Conservation (phyloP, 371 early-diverging fungal genomes). For the Rhizopus sp. region DNA sequence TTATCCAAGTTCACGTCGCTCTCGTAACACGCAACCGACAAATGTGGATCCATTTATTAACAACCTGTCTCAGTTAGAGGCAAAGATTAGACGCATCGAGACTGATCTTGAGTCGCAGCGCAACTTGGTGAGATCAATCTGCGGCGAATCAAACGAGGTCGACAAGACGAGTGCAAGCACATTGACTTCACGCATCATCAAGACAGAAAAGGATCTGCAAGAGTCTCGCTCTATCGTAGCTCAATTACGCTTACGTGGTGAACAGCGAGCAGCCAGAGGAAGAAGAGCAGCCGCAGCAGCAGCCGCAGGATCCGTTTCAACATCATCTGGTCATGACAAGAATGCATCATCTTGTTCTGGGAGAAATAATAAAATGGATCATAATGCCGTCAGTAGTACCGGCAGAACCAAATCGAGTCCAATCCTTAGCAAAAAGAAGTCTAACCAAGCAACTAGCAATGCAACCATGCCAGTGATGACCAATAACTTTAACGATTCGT, state of each 20-base stretch:
- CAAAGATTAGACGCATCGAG: constrained; percentile 42
- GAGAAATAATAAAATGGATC: constrained; percentile 4
- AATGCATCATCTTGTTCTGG: constrained; percentile 13
- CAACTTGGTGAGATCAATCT: constrained; percentile 29
- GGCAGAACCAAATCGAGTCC: neutral
- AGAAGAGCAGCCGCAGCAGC: constrained; percentile 32
- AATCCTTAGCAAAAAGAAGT: neutral
- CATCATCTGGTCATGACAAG: constrained; percentile 20
- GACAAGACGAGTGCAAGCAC: constrained; percentile 1
- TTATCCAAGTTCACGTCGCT: constrained; percentile 45
- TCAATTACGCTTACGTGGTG: constrained; percentile 45
- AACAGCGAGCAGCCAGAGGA: constrained; percentile 39
- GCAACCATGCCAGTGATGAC: too few species aligned
- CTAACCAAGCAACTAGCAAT: too few species aligned
- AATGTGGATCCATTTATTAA: constrained; percentile 51
- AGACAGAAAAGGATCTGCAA: constrained; percentile 48
- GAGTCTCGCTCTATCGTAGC: constrained; percentile 49
- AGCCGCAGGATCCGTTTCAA: constrained; percentile 11
- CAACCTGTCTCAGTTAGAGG: constrained; percentile 45
- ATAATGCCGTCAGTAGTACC: neutral
- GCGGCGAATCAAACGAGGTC: constrained; percentile 1
- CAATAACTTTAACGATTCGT: too few species aligned
- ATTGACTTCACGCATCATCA: constrained; percentile 24
- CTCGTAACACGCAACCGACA: constrained; percentile 46
- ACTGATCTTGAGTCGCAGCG: constrained; percentile 41